Conservation (phyloP, 371 early-diverging fungal genomes). For the Actinomortierella wolfii region DNA sequence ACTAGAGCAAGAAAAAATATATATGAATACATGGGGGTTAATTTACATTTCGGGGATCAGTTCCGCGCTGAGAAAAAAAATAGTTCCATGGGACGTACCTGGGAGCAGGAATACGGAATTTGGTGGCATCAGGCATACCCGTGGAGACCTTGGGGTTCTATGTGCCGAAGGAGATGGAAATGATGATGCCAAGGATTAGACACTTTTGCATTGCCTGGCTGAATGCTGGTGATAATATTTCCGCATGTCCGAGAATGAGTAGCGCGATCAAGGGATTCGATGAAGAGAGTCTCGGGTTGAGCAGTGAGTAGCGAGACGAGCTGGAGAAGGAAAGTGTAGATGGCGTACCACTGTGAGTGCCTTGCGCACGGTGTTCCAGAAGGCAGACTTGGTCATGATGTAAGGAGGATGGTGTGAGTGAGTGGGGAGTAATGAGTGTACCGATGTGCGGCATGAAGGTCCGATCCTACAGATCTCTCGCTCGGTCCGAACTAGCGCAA, state of each 20-base stretch:
- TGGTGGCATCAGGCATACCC: slow-evolving; percentile 65
- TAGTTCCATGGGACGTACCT: slow-evolving; percentile 46
- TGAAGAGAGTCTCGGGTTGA: neutral
- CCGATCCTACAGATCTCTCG: too few relatives aligned
- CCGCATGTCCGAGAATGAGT: too few relatives aligned
- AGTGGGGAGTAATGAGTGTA: slow-evolving; percentile 3
- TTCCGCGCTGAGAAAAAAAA: neutral
- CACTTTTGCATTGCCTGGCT: neutral
- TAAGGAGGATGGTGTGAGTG: slow-evolving; percentile 7
- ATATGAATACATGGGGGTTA: neutral
- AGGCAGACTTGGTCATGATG: slow-evolving; percentile 41
- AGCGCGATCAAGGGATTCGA: neutral
- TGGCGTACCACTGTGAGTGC: slow-evolving; percentile 41
- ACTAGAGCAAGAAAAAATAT: slow-evolving; percentile 24
- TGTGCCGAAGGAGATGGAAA: neutral
- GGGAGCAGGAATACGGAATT: slow-evolving; percentile 63
- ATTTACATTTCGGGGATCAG: neutral
- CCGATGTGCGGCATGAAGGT: too few relatives aligned
- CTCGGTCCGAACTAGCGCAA: too few relatives aligned
- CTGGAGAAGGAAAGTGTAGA: neutral
- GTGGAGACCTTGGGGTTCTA: slow-evolving; percentile 66
- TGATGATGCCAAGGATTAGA: neutral
- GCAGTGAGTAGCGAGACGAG: neutral
- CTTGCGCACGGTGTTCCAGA: slow-evolving; percentile 49
- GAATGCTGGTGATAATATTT: too few relatives aligned